phyloP scores from a whole-genome alignment of 148 eudicot genomes.

The Arctostaphylos glauca region DNA sequence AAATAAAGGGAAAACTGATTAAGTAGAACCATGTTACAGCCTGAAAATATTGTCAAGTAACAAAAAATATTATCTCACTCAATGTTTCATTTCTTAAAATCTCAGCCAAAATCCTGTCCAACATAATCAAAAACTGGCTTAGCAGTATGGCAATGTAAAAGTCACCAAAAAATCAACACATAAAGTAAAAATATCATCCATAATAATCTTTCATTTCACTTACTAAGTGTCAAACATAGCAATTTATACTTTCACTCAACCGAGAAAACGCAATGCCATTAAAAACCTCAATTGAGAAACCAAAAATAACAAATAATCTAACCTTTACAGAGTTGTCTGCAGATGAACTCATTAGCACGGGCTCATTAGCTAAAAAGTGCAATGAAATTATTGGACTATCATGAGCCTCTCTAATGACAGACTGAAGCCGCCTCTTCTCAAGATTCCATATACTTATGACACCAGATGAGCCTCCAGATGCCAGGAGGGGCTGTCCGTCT shows the following conservation, averaged over 20 bases:
- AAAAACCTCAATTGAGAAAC: not conserved
- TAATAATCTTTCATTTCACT: not conserved
- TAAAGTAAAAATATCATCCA: not conserved
- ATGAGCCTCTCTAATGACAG: conserved; percentile 90
- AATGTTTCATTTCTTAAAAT: not conserved
- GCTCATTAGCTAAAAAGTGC: conserved; percentile 90
- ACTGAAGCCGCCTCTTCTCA: conserved; percentile 94
- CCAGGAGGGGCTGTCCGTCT: conserved; percentile 95
- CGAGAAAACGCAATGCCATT: not conserved
- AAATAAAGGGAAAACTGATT: not conserved
- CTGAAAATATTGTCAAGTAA: not conserved
- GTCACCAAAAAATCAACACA: not conserved
- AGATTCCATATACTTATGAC: conserved; percentile 97
- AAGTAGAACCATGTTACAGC: not conserved
- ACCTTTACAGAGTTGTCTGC: conserved; percentile 90
- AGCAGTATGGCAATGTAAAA: not conserved
- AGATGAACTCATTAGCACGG: conserved; percentile 91
- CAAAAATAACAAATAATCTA: conserved; percentile 11
- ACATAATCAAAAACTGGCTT: not conserved
- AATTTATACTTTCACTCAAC: not conserved
- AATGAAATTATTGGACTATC: conserved; percentile 78
- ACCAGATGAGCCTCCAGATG: conserved; percentile 97
- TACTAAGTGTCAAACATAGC: not conserved
- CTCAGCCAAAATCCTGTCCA: not conserved
- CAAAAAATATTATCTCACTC: not conserved